Evolutionary conservation across 2,329 filamentous ascomycete genomes (phyloP).

Genomic region (Didymella exigua): DNA sequence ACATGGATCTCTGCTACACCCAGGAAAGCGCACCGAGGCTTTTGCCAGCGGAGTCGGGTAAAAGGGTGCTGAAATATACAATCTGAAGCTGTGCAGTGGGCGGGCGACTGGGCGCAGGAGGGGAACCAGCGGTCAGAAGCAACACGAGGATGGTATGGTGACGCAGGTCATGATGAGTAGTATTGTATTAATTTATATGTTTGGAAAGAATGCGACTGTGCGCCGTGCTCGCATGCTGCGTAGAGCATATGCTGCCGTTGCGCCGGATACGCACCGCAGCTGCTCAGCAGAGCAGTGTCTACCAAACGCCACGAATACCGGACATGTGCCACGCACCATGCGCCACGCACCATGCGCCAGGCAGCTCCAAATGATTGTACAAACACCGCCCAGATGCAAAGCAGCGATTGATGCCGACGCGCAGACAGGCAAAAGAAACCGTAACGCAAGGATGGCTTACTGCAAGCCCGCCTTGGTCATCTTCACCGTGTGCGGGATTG

Average conservation of each 20-base stretch:
- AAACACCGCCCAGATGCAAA: conserved; percentile 5
- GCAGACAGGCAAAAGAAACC: background rate
- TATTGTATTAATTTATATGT: background rate
- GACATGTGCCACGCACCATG: background rate
- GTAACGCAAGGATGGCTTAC: conserved; percentile 9
- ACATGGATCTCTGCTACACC: background rate
- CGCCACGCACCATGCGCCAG: background rate
- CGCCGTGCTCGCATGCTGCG: background rate
- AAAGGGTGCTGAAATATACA: no score
- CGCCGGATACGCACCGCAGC: background rate
- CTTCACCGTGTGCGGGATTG: conserved; percentile 86
- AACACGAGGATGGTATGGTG: no score
- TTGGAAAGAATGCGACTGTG: background rate
- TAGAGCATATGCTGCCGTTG: background rate
- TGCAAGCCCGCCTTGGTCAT: conserved; percentile 78
- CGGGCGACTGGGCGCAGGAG: no score
- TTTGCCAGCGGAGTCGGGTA: background rate
- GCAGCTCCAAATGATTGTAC: conserved; percentile 6
- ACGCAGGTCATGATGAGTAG: background rate
- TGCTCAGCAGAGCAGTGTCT: background rate
- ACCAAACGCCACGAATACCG: conserved; percentile 3
- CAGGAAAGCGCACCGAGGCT: background rate
- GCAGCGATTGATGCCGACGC: background rate
- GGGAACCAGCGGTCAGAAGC: no score
- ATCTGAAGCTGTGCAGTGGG: no score